These are phyloP conservation scores for Penicillium janthinellum DNA, from an alignment of 2,329 filamentous ascomycete genomes.

Conservation along the genomic window DNA sequence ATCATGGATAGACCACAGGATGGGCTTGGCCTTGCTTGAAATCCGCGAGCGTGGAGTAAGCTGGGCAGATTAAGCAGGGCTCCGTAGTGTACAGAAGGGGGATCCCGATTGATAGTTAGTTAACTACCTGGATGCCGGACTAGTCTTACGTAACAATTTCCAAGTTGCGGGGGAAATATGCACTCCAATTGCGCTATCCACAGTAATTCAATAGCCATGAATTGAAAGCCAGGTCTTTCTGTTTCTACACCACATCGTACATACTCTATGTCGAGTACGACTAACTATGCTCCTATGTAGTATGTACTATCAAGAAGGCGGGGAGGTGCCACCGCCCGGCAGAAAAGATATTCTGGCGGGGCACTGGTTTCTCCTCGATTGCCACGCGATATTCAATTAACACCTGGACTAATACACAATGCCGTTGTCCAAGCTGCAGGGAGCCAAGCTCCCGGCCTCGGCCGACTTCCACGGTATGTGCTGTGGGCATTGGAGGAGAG, in stretches of 20 bases:
- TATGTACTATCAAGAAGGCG: neutral
- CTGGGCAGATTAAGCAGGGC: neutral
- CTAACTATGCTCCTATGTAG: too few relatives aligned
- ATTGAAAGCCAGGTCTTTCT: too few relatives aligned
- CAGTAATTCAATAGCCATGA: neutral
- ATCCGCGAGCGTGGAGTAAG: neutral
- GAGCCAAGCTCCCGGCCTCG: constrained; percentile 59
- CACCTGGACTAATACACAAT: constrained; percentile 19
- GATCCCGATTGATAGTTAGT: too few relatives aligned
- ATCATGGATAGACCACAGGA: neutral
- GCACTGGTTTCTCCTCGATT: constrained; percentile 12
- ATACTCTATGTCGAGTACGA: neutral
- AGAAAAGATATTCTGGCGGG: constrained; percentile 34
- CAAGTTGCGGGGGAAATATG: neutral
- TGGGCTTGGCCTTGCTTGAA: neutral
- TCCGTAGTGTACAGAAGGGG: too few relatives aligned
- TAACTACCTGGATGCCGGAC: neutral
- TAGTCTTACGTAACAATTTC: neutral
- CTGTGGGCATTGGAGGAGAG: neutral
- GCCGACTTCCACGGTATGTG: constrained; percentile 64
- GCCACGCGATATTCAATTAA: neutral
- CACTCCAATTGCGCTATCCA: neutral
- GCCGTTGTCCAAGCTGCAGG: constrained; percentile 39
- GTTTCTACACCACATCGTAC: too few relatives aligned
- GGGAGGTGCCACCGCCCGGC: constrained; percentile 27